Conservation (phyloP, 164 flowering plant genomes). For the Buxus sempervirens region DNA sequence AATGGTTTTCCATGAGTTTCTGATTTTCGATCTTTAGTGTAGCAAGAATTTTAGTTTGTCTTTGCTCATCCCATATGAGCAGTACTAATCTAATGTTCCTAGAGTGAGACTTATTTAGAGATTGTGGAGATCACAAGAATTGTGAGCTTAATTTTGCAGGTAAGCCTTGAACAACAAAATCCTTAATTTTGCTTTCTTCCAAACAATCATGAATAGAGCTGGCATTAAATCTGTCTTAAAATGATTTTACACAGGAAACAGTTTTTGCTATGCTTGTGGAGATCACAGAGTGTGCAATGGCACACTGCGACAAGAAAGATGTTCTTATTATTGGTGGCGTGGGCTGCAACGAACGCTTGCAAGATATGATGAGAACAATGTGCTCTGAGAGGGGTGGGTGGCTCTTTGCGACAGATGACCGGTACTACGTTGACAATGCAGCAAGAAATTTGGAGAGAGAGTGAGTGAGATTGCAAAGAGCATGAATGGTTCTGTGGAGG, state of each 20-base stretch:
- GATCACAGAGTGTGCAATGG: slow-evolving; percentile 98
- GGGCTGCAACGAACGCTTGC: slow-evolving; percentile 94
- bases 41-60: too few relatives aligned
- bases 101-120: too few relatives aligned
- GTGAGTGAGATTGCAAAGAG: slow-evolving; percentile 20
- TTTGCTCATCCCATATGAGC: too few relatives aligned
- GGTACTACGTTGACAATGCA: slow-evolving; percentile 92
- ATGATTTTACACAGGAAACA: slow-evolving; percentile 54
- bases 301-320: slow-evolving; percentile 90
- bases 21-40: too few relatives aligned
- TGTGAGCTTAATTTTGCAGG: too few relatives aligned
- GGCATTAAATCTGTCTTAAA: too few relatives aligned
- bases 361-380: slow-evolving; percentile 95
- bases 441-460: slow-evolving; percentile 92
- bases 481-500: slow-evolving; percentile 19
- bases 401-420: slow-evolving; percentile 84
- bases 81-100: too few relatives aligned
- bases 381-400: slow-evolving; percentile 86
- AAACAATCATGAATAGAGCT: too few relatives aligned
- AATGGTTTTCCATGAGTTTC: too few relatives aligned
- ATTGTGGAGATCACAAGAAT: too few relatives aligned
- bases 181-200: too few relatives aligned
- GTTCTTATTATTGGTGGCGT: slow-evolving; percentile 97
- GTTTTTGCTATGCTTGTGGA: slow-evolving; percentile 98
- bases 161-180: too few relatives aligned